phyloP scores from a whole-genome alignment of 768 basidiomycete species.

The Kwoniella dendrophila region DNA sequence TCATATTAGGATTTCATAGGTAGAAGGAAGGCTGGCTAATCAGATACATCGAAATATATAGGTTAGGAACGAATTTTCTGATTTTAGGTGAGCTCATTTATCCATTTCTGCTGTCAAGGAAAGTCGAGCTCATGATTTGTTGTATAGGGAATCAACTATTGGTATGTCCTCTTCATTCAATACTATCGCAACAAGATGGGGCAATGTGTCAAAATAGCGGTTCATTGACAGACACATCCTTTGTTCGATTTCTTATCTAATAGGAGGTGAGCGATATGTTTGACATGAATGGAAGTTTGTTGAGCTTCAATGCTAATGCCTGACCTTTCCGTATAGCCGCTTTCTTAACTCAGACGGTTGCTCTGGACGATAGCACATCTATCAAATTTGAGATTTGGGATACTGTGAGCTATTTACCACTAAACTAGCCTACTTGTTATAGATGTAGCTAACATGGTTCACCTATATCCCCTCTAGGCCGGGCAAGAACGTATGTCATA shows the following conservation, averaged over 20 bases:
- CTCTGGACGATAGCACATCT: conserved; percentile 79
- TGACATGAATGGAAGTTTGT: not conserved
- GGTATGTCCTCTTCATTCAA: conserved; percentile 26
- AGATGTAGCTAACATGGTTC: not conserved
- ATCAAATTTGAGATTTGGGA: conserved; percentile 97
- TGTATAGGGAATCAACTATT: conserved; percentile 52
- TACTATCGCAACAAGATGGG: not conserved
- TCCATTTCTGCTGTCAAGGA: not conserved
- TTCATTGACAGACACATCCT: conserved; percentile 22
- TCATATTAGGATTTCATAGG: too few relatives aligned
- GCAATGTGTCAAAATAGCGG: not conserved
- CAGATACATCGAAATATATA: conserved; percentile 27
- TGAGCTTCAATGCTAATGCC: not conserved
- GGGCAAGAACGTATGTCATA: conserved; percentile 53
- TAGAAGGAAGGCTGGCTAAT: not conserved
- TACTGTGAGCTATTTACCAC: conserved; percentile 60
- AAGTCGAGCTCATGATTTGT: not conserved
- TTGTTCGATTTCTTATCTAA: conserved; percentile 24
- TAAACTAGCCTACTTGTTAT: too few relatives aligned
- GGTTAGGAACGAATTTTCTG: conserved; percentile 58
- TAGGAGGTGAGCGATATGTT: conserved; percentile 35
- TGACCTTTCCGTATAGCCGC: conserved; percentile 64
- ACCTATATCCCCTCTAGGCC: conserved; percentile 32
- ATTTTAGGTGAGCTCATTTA: conserved; percentile 50
- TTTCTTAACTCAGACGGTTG: conserved; percentile 97